Percentiles rank a stretch among this genome's conserved stretches.
Conservation (phyloP, 2,329 filamentous ascomycete species). For the Aspergillus tamarii region DNA sequence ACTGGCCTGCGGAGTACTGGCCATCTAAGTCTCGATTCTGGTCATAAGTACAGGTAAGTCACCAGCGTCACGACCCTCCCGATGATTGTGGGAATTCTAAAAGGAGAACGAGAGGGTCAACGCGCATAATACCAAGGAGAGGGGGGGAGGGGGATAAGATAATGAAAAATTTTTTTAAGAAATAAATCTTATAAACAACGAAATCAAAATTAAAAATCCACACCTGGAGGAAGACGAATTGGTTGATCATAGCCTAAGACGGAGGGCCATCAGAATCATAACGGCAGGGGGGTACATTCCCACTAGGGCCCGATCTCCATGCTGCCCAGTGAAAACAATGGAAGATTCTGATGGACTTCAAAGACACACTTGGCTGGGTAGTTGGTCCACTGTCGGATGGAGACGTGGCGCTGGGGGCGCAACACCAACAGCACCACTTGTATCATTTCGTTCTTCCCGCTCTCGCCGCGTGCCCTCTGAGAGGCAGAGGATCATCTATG, state of each 20-base stretch:
- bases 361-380: neutral
- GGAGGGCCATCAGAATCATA: neutral
- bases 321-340: neutral
- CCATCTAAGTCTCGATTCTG: neutral
- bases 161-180: no score
- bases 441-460: neutral
- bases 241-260: neutral
- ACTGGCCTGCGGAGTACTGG: neutral
- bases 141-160: neutral
- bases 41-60: neutral
- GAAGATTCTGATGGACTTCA: neutral
- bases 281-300: slow-evolving; percentile 20
- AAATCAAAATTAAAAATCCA: neutral
- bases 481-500: neutral
- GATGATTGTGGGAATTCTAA: neutral
- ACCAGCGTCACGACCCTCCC: neutral
- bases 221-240: neutral
- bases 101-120: neutral
- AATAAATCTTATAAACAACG: neutral
- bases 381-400: neutral
- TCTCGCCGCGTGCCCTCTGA: neutral
- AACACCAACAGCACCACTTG: slow-evolving; percentile 5
- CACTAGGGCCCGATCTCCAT: slow-evolving; percentile 24
- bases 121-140: neutral
- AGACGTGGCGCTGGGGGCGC: slow-evolving; percentile 8